A percentile compares a stretch with the other conserved stretches of the same genome.
These are phyloP conservation scores for Hyphopichia fennica DNA, from an alignment of 1,139 yeast species.

Conservation along the genomic window DNA sequence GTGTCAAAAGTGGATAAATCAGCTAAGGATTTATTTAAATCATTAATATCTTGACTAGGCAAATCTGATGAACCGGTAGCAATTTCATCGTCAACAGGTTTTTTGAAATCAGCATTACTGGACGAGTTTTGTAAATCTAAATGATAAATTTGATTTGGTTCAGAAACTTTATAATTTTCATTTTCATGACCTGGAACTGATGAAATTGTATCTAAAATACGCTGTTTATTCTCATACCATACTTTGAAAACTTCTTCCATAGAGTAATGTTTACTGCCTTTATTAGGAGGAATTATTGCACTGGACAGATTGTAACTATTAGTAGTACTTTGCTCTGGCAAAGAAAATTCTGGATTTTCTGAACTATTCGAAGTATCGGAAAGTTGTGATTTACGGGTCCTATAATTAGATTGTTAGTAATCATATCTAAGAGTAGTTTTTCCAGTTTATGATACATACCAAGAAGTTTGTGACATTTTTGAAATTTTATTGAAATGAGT, in stretches of 20 bases:
- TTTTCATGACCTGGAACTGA: conserved; percentile 25
- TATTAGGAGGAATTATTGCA: conserved; percentile 36
- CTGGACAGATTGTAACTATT: not conserved
- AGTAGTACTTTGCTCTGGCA: not conserved
- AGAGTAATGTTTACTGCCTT: conserved; percentile 41
- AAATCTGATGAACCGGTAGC: conserved; percentile 1
- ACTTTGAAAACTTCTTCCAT: conserved; percentile 55
- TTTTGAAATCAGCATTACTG: not conserved
- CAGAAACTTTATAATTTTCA: conserved; percentile 30
- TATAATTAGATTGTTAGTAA: conserved; percentile 4
- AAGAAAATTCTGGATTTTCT: not conserved
- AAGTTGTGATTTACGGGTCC: conserved; percentile 11
- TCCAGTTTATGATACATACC: conserved; percentile 13
- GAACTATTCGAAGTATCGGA: conserved; percentile 4
- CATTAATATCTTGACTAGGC: not conserved
- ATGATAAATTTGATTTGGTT: conserved; percentile 39
- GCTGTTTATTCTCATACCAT: conserved; percentile 47
- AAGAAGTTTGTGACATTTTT: conserved; percentile 15
- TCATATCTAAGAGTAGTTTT: not conserved
- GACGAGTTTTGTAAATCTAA: conserved; percentile 24
- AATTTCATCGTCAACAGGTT: not conserved
- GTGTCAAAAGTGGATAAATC: not conserved
- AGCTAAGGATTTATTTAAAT: conserved; percentile 8
- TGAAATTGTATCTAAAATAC: conserved; percentile 23
- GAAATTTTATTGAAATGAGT: not conserved